Evolutionary conservation across 768 basidiomycete species (phyloP).

Genomic region (Erythrobasidium yunnanense): DNA sequence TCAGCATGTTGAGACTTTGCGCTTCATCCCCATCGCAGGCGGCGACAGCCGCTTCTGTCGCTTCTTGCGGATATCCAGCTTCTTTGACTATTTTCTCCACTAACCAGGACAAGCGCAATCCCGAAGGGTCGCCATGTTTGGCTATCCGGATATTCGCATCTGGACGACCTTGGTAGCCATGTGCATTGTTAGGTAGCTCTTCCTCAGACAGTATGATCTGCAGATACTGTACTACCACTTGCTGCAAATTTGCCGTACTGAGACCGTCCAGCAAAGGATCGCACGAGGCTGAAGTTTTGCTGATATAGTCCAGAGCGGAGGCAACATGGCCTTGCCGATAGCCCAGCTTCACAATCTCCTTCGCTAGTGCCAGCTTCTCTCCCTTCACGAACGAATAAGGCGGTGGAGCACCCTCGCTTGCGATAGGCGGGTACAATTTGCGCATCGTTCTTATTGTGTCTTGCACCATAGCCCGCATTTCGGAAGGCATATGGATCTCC

Average conservation of each 20-base stretch:
- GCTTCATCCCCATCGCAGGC: conserved; percentile 1
- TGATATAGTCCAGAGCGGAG: conserved; percentile 49
- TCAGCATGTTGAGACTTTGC: neutral
- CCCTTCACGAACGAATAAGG: conserved; percentile 31
- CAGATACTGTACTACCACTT: conserved; percentile 74
- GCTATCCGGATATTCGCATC: conserved; percentile 33
- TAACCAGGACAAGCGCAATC: conserved; percentile 36
- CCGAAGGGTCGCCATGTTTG: conserved; percentile 3
- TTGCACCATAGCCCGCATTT: conserved; percentile 69
- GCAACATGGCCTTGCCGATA: conserved; percentile 49
- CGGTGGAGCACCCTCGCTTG: neutral
- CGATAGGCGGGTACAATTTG: neutral
- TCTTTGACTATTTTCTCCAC: conserved; percentile 31
- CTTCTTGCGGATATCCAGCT: conserved; percentile 29
- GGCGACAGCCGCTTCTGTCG: conserved; percentile 20
- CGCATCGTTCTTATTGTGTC: conserved; percentile 62
- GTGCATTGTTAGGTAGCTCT: conserved; percentile 54
- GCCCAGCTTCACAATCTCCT: conserved; percentile 56
- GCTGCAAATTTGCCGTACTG: conserved; percentile 58
- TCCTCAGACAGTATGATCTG: conserved; percentile 74
- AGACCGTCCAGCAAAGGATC: conserved; percentile 38
- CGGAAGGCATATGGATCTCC: conserved; percentile 73
- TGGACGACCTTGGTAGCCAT: neutral
- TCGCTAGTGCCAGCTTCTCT: conserved; percentile 47
- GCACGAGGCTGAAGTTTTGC: conserved; percentile 44